Percentiles rank a stretch among this genome's conserved stretches.
These are phyloP conservation scores for Sporothrix dimorphospora DNA, from an alignment of 2,329 filamentous ascomycete genomes.

Conservation along the genomic window DNA sequence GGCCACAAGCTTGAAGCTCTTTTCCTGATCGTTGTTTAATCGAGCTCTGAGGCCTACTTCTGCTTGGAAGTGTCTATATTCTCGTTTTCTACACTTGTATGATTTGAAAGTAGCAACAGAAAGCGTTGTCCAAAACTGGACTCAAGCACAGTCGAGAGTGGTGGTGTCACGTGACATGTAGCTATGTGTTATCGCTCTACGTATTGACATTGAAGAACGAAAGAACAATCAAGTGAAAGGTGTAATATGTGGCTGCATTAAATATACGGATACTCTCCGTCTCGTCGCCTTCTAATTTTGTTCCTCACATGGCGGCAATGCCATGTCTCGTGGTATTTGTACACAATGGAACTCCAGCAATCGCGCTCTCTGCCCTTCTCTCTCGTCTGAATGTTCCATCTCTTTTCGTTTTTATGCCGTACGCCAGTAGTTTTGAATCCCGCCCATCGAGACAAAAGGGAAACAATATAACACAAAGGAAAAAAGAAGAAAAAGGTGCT, in stretches of 20 bases:
- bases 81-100: too few relatives aligned
- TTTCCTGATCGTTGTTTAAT: too few relatives aligned
- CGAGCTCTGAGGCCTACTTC: too few relatives aligned
- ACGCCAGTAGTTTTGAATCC: conserved; percentile 19
- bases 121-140: too few relatives aligned
- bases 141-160: too few relatives aligned
- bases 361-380: background rate
- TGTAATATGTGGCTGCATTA: conserved; percentile 20
- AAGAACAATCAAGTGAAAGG: background rate
- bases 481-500: background rate
- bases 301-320: background rate
- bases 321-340: conserved; percentile 12
- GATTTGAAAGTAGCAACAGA: too few relatives aligned
- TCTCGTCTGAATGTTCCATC: conserved; percentile 15
- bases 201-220: background rate
- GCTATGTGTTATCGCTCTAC: too few relatives aligned
- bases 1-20: too few relatives aligned
- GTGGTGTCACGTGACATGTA: background rate
- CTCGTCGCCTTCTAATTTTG: conserved; percentile 1
- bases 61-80: too few relatives aligned
- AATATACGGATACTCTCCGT: conserved; percentile 16
- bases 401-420: conserved; percentile 22
- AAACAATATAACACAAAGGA: conserved; percentile 11
- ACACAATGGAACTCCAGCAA: conserved; percentile 15
- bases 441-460: conserved; percentile 11